Base-by-base conservation (phyloP, 2,329 filamentous ascomycete genomes). In the Ophiostoma montium region DNA sequence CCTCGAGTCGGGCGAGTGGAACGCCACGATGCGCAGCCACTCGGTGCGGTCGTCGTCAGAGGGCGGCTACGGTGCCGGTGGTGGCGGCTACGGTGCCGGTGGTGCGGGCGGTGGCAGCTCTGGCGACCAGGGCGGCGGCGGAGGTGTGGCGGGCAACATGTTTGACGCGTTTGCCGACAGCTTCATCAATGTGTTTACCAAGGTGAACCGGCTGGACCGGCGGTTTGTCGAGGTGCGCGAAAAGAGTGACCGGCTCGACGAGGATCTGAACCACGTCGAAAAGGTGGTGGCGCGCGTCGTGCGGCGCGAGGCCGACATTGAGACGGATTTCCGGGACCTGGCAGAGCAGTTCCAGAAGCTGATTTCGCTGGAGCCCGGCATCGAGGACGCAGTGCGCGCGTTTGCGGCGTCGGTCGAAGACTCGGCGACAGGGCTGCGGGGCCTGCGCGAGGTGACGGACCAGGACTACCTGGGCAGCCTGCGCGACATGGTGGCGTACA, bases 111-210 rank as follows among this genome's bases (percentile, higher is more conserved):
- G 72, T 21, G 73, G 74, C 10, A 47, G 63, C 60, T 35, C 66
- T 67, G 7, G 62, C 62, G 60, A 74, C 56, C 58, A 30, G 42
- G 18, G 18, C 35, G 35, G 32, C 9, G 46, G 46, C 35, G 50
- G n/a, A n/a, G n/a, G 47, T 27, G 50, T 47, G 11, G 50, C 46
- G 30, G 48, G 54, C 53, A 51, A 53, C 35, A 86, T 96, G 39
- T 92, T 98, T 58, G 92, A 98, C 62, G 89, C 86, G 59, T 87
- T 96, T 61, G 87, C 92, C 36, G 92, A 98, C 63, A 94, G 85
- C 33, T 94, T 96, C 62, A 84, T 98, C 65, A 96, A 96, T 62
- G 90, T 88, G 35, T 98, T 98, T 61, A 89, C 85, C 44, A 98
- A 96, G 65, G 83, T 95, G 1, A 86, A 96, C 70, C 94, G 94